These are phyloP conservation scores for Irpex lacteus DNA, from an alignment of 1,284 basidiomycete species.

Conservation along the genomic window DNA sequence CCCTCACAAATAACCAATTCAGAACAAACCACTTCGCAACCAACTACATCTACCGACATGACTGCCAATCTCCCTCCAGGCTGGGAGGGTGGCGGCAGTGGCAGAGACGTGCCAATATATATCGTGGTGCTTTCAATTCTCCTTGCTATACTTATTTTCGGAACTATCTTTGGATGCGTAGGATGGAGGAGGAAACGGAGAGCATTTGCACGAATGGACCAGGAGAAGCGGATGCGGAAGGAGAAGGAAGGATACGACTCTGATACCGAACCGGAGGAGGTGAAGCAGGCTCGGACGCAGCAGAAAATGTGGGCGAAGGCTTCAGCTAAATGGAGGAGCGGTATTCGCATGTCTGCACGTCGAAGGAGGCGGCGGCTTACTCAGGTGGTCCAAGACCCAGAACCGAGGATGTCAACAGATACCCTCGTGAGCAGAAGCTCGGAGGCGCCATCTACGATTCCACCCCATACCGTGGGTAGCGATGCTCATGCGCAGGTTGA, in stretches of 20 bases:
- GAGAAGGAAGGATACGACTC: constrained; percentile 28
- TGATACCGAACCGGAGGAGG: constrained; percentile 35
- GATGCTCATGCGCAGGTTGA: not conserved
- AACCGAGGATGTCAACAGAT: constrained; percentile 5
- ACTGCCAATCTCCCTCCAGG: constrained; percentile 48
- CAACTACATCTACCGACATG: constrained; percentile 13
- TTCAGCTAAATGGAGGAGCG: constrained; percentile 61
- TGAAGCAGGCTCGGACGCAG: constrained; percentile 41
- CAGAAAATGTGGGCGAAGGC: constrained; percentile 61
- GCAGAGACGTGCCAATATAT: constrained; percentile 32
- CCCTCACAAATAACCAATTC: constrained; percentile 16
- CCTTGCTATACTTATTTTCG: constrained; percentile 53
- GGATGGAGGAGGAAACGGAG: constrained; percentile 49
- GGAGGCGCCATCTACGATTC: not conserved
- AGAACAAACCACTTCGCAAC: not conserved
- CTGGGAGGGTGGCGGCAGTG: constrained; percentile 37
- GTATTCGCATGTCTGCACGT: constrained; percentile 52
- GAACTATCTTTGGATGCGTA: constrained; percentile 53
- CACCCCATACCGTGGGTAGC: not conserved
- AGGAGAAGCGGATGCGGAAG: constrained; percentile 38
- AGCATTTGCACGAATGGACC: constrained; percentile 21
- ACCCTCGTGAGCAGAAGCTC: not conserved
- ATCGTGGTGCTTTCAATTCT: constrained; percentile 61
- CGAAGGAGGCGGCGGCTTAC: constrained; percentile 40
- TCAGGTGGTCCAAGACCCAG: constrained; percentile 14